These are phyloP conservation scores for Phalaenopsis aphrodite DNA, from an alignment of 106 monocot genomes.

Conservation along the genomic window DNA sequence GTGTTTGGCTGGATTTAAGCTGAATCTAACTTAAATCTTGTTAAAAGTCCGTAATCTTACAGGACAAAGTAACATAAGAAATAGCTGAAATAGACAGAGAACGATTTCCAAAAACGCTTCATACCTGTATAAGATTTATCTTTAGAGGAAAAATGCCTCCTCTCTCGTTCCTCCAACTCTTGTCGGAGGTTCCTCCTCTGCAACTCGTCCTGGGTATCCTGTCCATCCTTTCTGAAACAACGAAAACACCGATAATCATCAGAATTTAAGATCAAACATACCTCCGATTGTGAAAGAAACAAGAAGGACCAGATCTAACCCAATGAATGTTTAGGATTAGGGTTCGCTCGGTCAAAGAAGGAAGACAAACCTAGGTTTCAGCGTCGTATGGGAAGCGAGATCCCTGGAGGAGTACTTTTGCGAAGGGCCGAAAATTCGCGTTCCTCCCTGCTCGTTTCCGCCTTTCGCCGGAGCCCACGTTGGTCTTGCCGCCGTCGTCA, in stretches of 20 bases:
- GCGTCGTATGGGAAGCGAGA: slow-evolving; percentile 81
- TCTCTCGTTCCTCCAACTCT: slow-evolving; percentile 86
- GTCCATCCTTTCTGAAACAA: slow-evolving; percentile 73
- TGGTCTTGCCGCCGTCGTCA: slow-evolving; percentile 95
- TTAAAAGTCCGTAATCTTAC: too few species aligned
- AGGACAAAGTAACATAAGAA: neutral
- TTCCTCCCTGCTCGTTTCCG: slow-evolving; percentile 94
- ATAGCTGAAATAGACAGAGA: neutral
- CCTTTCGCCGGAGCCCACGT: slow-evolving; percentile 99
- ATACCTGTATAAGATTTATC: slow-evolving; percentile 76
- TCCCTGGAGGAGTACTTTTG: slow-evolving; percentile 94
- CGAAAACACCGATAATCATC: neutral
- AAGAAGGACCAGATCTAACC: neutral
- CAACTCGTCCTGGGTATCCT: slow-evolving; percentile 85
- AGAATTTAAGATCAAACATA: neutral
- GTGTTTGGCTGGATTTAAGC: too few species aligned
- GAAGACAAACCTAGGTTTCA: slow-evolving; percentile 70
- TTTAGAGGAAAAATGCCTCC: slow-evolving; percentile 78
- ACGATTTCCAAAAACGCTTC: neutral
- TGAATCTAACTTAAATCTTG: too few species aligned
- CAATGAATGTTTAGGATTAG: neutral
- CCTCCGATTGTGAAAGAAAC: neutral
- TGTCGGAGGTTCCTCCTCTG: slow-evolving; percentile 87
- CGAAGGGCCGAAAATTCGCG: slow-evolving; percentile 93
- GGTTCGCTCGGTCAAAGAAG: neutral